Evolutionary conservation across 78 protist species (phyloP).

Genomic region (Dictyostelium firmibasis): DNA sequence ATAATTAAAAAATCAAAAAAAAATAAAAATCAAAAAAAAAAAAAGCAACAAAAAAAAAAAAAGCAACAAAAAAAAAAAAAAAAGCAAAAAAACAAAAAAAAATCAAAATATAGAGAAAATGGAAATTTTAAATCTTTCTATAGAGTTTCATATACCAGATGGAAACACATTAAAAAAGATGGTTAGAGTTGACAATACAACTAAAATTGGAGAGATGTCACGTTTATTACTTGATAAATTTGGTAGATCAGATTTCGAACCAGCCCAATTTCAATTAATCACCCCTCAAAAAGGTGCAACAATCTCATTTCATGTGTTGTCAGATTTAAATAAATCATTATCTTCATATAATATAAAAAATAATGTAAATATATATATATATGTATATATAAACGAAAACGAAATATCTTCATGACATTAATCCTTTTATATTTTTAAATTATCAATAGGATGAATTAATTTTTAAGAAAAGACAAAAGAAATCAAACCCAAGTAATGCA

Average conservation of each 20-base stretch:
- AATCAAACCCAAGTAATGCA: slow-evolving; percentile 54
- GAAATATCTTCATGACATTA: too few species aligned
- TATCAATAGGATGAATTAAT: slow-evolving; percentile 68
- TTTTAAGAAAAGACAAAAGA: slow-evolving; percentile 52
- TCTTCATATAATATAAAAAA: slow-evolving; percentile 45
- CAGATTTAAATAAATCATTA: slow-evolving; percentile 43
- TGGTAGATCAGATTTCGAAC: slow-evolving; percentile 51
- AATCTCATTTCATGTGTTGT: not conserved
- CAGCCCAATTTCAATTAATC: slow-evolving; percentile 41
- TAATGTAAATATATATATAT: slow-evolving; percentile 10
- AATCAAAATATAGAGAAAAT: not conserved
- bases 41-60: not conserved
- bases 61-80: not conserved
- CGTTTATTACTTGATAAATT: slow-evolving; percentile 54
- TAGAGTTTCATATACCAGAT: slow-evolving; percentile 56
- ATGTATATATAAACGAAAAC: not conserved
- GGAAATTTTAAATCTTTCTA: slow-evolving; percentile 39
- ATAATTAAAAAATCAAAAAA: not conserved
- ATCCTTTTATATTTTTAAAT: too few species aligned
- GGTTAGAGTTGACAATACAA: slow-evolving; percentile 39
- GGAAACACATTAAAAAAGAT: slow-evolving; percentile 36
- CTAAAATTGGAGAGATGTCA: slow-evolving; percentile 50
- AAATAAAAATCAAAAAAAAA: not conserved
- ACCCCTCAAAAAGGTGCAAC: not conserved
- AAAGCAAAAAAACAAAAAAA: not conserved